phyloP scores from a whole-genome alignment of 2,329 filamentous ascomycete genomes.

The Aspergillus tanneri region DNA sequence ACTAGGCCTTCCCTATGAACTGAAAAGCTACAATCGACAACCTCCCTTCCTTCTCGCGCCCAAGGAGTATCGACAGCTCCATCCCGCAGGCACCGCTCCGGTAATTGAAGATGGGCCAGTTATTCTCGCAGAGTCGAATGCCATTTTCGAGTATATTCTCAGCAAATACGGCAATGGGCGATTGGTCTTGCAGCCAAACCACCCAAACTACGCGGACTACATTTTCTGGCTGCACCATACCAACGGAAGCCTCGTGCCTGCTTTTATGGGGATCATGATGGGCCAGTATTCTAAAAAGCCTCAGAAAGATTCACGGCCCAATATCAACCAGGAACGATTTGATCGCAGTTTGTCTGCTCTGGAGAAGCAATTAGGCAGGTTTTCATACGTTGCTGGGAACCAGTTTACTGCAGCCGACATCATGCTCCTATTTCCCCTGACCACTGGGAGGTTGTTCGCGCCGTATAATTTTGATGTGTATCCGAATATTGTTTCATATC shows the following conservation, averaged over 20 bases:
- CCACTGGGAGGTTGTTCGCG: background rate
- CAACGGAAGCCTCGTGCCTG: background rate
- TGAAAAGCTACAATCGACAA: background rate
- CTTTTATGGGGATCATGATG: background rate
- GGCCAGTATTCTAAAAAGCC: background rate
- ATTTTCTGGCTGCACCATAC: background rate
- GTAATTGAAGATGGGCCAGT: background rate
- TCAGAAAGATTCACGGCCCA: background rate
- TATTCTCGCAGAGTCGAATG: background rate
- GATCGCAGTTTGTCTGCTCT: background rate
- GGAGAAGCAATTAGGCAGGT: background rate
- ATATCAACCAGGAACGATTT: background rate
- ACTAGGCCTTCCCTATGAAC: background rate
- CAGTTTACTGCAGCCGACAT: background rate
- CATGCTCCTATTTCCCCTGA: background rate
- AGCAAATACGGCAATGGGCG: background rate
- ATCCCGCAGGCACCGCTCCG: background rate
- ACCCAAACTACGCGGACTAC: background rate
- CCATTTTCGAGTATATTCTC: background rate
- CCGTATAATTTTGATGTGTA: background rate
- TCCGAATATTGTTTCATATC: background rate
- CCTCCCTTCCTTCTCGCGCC: background rate
- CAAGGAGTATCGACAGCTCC: background rate
- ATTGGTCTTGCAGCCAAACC: background rate
- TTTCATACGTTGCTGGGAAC: background rate